Evolutionary conservation across 2,329 filamentous ascomycete genomes (phyloP).

Genomic region (Purpureocillium lavendulum): DNA sequence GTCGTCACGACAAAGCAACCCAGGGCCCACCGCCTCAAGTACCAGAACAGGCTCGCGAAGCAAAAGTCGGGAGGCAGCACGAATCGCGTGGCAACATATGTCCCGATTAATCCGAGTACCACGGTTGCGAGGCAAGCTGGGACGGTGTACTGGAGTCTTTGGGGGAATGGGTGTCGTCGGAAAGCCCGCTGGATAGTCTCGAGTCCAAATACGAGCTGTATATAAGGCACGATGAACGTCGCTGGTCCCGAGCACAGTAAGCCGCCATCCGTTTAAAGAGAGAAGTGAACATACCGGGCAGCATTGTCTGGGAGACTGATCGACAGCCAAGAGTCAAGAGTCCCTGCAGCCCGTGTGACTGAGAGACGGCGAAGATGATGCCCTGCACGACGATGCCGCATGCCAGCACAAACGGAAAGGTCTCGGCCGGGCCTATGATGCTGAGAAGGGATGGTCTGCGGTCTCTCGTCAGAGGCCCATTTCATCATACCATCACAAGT

Average conservation of each 20-base stretch:
- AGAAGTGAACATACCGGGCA: constrained; percentile 39
- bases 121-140: constrained; percentile 46
- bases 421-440: constrained; percentile 37
- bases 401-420: constrained; percentile 48
- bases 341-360: constrained; percentile 44
- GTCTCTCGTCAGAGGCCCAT: not conserved
- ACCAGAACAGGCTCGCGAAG: constrained; percentile 62
- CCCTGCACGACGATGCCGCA: constrained; percentile 50
- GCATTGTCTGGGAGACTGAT: constrained; percentile 46
- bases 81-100: constrained; percentile 50
- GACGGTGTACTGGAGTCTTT: constrained; percentile 51
- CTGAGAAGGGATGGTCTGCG: constrained; percentile 28
- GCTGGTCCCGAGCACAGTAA: constrained; percentile 29
- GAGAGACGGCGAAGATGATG: constrained; percentile 46
- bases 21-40: constrained; percentile 51
- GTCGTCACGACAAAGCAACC: constrained; percentile 47
- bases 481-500: not conserved
- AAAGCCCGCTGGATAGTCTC: constrained; percentile 52
- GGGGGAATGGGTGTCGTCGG: constrained; percentile 45
- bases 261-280: not conserved
- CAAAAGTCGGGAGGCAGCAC: constrained; percentile 50
- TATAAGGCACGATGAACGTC: constrained; percentile 57
- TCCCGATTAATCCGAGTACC: constrained; percentile 40
- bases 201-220: constrained; percentile 56
- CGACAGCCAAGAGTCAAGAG: constrained; percentile 45